These are phyloP conservation scores for Pythium plurisporium DNA, from an alignment of 352 stramenopile species.

Conservation along the genomic window DNA sequence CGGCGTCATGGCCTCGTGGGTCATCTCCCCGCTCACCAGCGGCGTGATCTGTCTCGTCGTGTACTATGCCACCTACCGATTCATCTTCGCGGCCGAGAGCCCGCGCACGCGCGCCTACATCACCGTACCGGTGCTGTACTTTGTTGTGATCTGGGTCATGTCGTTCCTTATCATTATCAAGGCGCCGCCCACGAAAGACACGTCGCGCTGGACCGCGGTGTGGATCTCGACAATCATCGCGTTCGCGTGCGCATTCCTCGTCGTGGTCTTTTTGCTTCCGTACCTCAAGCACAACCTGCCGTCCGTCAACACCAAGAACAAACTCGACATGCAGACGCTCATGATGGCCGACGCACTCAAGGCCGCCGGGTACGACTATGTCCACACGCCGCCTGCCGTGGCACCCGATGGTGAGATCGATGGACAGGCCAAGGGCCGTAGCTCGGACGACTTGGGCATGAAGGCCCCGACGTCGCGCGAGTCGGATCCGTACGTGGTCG, in stretches of 20 bases:
- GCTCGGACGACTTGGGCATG: conserved; percentile 1
- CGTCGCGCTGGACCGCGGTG: neutral
- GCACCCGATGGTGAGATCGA: neutral
- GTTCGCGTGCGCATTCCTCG: conserved; percentile 1
- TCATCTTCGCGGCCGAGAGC: conserved; percentile 41
- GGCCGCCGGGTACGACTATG: neutral
- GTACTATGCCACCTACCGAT: conserved; percentile 43
- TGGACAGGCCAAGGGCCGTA: neutral
- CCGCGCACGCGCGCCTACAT: conserved; percentile 29
- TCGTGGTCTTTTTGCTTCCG: conserved; percentile 27
- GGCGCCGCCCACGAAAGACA: conserved; percentile 5
- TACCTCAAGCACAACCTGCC: conserved; percentile 19
- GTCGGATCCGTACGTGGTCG: neutral
- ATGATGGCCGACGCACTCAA: conserved; percentile 5
- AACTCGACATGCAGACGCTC: conserved; percentile 20
- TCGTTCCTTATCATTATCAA: conserved; percentile 48
- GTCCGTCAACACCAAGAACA: conserved; percentile 9
- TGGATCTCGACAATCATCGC: neutral
- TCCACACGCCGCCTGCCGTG: conserved; percentile 8
- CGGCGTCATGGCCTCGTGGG: conserved; percentile 69
- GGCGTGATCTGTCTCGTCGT: conserved; percentile 45
- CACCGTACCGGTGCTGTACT: conserved; percentile 45
- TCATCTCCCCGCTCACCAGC: conserved; percentile 51
- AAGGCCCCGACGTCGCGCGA: neutral
- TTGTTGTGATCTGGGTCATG: conserved; percentile 42